Percentiles rank a stretch among this genome's conserved stretches.
These are phyloP conservation scores for Dendrobium catenatum DNA, from an alignment of 106 monocot species.

Conservation along the genomic window DNA sequence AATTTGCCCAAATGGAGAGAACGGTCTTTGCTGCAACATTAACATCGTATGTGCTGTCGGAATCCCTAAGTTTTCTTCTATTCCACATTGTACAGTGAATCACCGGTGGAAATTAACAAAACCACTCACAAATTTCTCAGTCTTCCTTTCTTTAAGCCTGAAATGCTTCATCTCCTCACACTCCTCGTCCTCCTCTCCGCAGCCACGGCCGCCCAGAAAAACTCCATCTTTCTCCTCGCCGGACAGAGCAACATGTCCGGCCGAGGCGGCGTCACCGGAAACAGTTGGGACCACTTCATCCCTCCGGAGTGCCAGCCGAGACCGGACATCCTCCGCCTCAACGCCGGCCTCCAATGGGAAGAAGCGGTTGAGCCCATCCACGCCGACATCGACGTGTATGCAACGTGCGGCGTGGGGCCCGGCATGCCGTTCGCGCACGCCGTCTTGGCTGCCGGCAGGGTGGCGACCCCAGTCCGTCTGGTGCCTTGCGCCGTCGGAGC, in stretches of 20 bases:
- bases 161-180: background rate
- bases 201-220: slow-evolving; percentile 2
- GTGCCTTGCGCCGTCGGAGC: slow-evolving; percentile 31
- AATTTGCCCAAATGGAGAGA: too few species aligned
- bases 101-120: too few species aligned
- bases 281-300: slow-evolving; percentile 21
- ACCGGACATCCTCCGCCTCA: slow-evolving; percentile 56
- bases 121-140: too few species aligned
- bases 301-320: slow-evolving; percentile 35
- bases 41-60: too few species aligned
- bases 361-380: slow-evolving; percentile 66
- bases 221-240: slow-evolving; percentile 41
- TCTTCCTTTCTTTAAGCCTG: too few species aligned
- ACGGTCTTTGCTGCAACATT: too few species aligned
- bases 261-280: slow-evolving; percentile 34
- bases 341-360: slow-evolving; percentile 35
- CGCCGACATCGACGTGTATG: slow-evolving; percentile 61
- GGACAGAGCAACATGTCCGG: slow-evolving; percentile 75
- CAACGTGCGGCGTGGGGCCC: slow-evolving; percentile 73
- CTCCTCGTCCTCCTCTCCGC: background rate
- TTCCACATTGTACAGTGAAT: too few species aligned
- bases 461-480: background rate
- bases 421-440: slow-evolving; percentile 64
- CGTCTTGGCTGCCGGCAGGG: slow-evolving; percentile 2
- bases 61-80: too few species aligned